Percentiles rank a stretch among this genome's conserved stretches.
Evolutionary conservation across 768 basidiomycete species (phyloP).

Genomic region (Lactarius indigo): DNA sequence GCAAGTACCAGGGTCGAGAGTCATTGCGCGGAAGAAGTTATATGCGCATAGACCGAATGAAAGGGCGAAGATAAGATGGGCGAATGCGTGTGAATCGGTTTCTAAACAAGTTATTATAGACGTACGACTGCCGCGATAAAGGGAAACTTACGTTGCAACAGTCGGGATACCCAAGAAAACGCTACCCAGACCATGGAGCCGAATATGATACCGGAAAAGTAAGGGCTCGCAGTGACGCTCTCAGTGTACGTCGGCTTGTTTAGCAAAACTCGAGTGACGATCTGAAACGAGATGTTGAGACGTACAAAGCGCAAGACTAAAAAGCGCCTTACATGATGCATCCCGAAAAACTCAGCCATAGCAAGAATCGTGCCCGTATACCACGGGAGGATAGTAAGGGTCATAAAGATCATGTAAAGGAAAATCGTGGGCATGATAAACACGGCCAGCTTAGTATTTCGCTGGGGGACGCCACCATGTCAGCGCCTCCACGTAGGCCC

Average conservation of each 20-base stretch:
- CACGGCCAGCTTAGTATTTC: conserved; percentile 78
- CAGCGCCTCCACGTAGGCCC: not conserved
- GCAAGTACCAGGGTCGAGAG: conserved; percentile 85
- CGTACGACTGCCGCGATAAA: not conserved
- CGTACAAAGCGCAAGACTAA: not conserved
- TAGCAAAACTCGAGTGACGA: conserved; percentile 81
- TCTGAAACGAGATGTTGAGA: conserved; percentile 38
- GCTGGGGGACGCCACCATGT: conserved; percentile 38
- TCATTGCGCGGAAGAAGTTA: conserved; percentile 89
- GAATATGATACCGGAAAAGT: conserved; percentile 88
- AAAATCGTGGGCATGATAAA: conserved; percentile 76
- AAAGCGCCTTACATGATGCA: conserved; percentile 78
- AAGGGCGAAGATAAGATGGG: conserved; percentile 75
- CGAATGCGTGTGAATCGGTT: conserved; percentile 69
- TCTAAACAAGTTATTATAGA: conserved; percentile 41
- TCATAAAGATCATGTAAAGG: conserved; percentile 80
- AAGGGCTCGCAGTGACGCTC: conserved; percentile 81
- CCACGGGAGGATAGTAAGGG: conserved; percentile 81
- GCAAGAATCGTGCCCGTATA: conserved; percentile 84
- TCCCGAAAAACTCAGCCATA: conserved; percentile 81
- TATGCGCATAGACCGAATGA: conserved; percentile 69
- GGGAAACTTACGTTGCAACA: conserved; percentile 58
- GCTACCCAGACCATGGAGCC: conserved; percentile 85
- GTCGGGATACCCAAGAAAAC: conserved; percentile 75
- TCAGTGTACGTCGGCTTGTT: conserved; percentile 81